Base-by-base conservation (phyloP, 495 filamentous ascomycete genomes). In the Tuber indicum region DNA sequence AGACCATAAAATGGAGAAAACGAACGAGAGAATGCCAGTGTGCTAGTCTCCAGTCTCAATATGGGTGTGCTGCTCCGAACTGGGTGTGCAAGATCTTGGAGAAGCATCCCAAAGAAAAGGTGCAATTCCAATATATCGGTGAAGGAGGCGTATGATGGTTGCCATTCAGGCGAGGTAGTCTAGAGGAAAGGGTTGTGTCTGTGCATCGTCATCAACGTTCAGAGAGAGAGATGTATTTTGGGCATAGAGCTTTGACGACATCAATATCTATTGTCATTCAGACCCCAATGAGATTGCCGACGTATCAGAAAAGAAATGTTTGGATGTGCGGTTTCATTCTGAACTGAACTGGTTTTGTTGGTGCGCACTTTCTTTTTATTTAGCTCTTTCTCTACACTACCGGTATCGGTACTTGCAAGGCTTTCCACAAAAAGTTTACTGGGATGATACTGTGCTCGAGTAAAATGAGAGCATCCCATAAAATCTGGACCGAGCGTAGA, bases 401-500 rank as follows among this genome's bases (percentile, higher is more conserved):
- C n/a, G n/a, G 32, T 32, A 32, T 32, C 32, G 8, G 42, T 42
- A 43, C 26, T 36, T 8, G 3, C 14, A 26, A 26, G 52, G 52
- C 19, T 16, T 32, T 7, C 58, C 16, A 66, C 26, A 66, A 4
- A 5, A 36, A 66, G 58, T 66, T 66, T 36, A 36, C 3, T 5
- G 42, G 42, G 32, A 32, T 32, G 32, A 32, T 43, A 43, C 8
- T n/a, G n/a, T 62, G n/a, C n/a, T 62, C 9, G 52, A 62, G n/a
- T 5, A 32, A 62, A 47, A 47, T 19, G 19, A 66, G 36, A 36
- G 26, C 36, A 36, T 66, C 32, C 58, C 58, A 66, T 36, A 32
- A 66, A 66, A 66, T 66, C 26, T 66, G 58, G 26, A 66, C 58
- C 14, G 58, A 66, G n/a, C 58, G 58, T 66, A 66, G 58, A 36